Percentiles rank a stretch among this genome's conserved stretches.
Conservation (phyloP, 1,284 basidiomycete genomes). For the Cronartium ribicola region DNA sequence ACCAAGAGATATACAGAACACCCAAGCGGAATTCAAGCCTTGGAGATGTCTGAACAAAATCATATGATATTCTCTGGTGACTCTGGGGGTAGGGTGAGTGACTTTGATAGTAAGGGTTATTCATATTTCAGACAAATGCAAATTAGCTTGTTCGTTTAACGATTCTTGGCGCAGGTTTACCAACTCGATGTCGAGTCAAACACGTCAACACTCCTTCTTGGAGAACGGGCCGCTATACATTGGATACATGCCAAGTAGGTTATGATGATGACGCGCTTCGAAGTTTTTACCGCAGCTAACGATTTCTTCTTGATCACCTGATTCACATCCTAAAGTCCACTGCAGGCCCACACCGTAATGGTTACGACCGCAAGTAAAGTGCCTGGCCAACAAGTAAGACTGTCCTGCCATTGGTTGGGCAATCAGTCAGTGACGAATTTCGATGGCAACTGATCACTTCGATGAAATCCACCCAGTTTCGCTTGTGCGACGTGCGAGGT, state of each 20-base stretch:
- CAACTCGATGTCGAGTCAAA: background rate
- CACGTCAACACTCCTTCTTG: background rate
- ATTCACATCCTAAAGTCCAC: background rate
- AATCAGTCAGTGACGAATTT: constrained; percentile 8
- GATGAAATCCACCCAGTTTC: constrained; percentile 30
- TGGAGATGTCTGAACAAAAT: background rate
- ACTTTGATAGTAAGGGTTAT: background rate
- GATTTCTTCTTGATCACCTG: background rate
- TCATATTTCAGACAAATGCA: background rate
- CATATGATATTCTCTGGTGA: background rate
- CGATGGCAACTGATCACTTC: constrained; percentile 15
- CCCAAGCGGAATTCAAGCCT: background rate
- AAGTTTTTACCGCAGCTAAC: background rate
- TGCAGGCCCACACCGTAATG: background rate
- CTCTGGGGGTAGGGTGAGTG: constrained; percentile 1
- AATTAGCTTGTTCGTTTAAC: background rate
- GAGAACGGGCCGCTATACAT: background rate
- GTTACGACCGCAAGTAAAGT: background rate
- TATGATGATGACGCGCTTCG: background rate
- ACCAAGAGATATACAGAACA: background rate
- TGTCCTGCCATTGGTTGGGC: background rate
- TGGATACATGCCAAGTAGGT: constrained; percentile 5
- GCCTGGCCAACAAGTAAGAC: background rate
- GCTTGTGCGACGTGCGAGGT: constrained; percentile 30
- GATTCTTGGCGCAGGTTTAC: background rate